Evolutionary conservation across 192 early-diverging fungal genomes (phyloP), one percentile per base, ranked within the genome.

Genomic region (Podila horticola): DNA sequence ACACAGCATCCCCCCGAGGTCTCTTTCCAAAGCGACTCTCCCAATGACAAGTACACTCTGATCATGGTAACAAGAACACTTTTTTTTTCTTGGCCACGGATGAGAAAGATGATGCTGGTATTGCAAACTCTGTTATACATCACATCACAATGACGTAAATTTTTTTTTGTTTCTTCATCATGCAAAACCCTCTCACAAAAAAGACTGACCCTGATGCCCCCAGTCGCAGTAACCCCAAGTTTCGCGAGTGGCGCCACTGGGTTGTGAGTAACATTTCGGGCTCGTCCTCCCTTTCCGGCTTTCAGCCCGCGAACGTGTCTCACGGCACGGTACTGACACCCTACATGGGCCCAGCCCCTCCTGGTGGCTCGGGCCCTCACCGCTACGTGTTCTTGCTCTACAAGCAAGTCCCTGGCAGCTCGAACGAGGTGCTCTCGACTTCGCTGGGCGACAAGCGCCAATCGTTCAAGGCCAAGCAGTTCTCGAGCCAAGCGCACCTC

Each of bases 131-230:
- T 31, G 30, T 24, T 17, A 48, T 36, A 13, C 24, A 33, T 66
- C 13, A 13, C 24, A 33, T 66, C n/a, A 12, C 17, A 29, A 50
- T 20, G 33, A 55, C 57, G n/a, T 29, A 31, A 58, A 48, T 19
- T 29, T 62, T 48, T 45, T 29, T 64, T 34, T 29, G 6, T 58
- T 74, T 41, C 61, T 0, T 17, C 11, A 41, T 17, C 36, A 38
- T 45, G 13, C 6, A 6, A 2, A 34, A 34, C 41, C 13, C 0
- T 45, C 41, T 17, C 41, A 15, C 11, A 48, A 29, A 13, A 28
- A 62, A 88, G 88, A 70, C 82, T 26, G 90, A 91, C 62, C 88
- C 88, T 19, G 90, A 91, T 75, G 90, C 88, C 26, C 90, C 90
- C 15, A 82, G 83, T 59, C 75, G 79, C 24, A 51, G 34, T 0